Evolutionary conservation across 345 rosid species (phyloP).

Genomic region (Lepidium didymum): DNA sequence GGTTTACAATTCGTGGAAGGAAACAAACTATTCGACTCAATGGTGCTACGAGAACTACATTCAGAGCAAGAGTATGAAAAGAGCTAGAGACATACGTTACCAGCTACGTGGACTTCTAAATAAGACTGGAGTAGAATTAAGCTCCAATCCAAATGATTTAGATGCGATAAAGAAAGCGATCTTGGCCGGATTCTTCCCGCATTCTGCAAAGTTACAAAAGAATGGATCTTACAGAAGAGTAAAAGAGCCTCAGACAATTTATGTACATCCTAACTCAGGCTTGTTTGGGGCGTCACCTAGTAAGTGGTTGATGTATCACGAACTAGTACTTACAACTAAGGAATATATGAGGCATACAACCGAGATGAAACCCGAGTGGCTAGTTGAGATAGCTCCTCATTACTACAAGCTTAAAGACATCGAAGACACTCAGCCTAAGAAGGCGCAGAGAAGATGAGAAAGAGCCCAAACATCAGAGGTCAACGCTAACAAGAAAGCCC

Average conservation of each 20-base stretch:
- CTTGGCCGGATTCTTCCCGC: conserved; percentile 84
- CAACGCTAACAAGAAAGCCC: conserved; percentile 7
- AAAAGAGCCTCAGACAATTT: conserved; percentile 83
- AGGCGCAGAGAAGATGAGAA: not conserved
- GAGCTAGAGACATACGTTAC: conserved; percentile 86
- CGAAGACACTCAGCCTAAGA: conserved; percentile 40
- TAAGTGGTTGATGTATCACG: conserved; percentile 82
- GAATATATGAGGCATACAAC: conserved; percentile 92
- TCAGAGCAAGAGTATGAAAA: conserved; percentile 92
- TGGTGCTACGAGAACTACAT: conserved; percentile 97
- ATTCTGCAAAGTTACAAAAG: conserved; percentile 77
- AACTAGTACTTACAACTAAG: conserved; percentile 80
- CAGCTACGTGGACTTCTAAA: conserved; percentile 83
- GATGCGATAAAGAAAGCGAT: conserved; percentile 80
- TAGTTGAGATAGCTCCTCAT: conserved; percentile 90
- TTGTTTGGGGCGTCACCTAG: conserved; percentile 42
- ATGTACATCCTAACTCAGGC: conserved; percentile 91
- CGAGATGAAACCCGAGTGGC: conserved; percentile 92
- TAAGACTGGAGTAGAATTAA: conserved; percentile 75
- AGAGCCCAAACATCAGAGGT: not conserved
- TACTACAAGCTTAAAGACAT: conserved; percentile 89
- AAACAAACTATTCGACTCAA: conserved; percentile 71
- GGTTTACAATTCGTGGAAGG: conserved; percentile 86
- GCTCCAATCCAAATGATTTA: conserved; percentile 51
- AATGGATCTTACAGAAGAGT: conserved; percentile 78